A percentile compares a stretch with the other conserved stretches of the same genome.
Conservation (phyloP, 306 rosid species). For the Cicer yamashitae region DNA sequence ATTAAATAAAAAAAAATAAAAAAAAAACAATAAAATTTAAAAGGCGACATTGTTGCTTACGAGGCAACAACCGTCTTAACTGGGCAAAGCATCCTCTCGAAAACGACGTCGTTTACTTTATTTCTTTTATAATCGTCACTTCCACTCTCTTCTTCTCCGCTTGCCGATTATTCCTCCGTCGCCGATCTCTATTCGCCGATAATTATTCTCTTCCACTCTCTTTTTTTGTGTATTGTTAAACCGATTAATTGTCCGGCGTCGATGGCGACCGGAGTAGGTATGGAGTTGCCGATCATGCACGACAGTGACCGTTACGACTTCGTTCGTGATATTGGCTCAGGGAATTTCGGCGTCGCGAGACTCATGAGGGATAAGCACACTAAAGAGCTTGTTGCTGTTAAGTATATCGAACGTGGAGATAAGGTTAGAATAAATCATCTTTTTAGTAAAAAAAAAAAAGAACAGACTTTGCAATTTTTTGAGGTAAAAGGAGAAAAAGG, state of each 20-base stretch:
- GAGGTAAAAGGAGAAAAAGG: neutral
- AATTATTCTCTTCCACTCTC: no score
- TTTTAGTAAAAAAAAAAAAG: neutral
- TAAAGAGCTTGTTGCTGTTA: constrained; percentile 87
- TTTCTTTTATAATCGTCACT: neutral
- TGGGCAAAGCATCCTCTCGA: constrained; percentile 40
- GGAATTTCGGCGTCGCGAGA: constrained; percentile 91
- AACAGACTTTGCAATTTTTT: neutral
- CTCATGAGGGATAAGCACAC: constrained; percentile 87
- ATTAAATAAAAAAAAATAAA: neutral
- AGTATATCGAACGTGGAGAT: constrained; percentile 89
- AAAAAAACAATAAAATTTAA: neutral
- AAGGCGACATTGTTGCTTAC: constrained; percentile 47
- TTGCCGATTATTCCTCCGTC: constrained; percentile 4
- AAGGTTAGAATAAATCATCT: constrained; percentile 56
- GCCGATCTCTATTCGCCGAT: neutral
- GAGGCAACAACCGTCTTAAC: constrained; percentile 39
- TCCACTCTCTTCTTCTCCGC: neutral
- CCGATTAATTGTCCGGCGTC: constrained; percentile 66
- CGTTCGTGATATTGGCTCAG: constrained; percentile 86
- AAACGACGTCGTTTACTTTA: constrained; percentile 48
- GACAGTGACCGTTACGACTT: constrained; percentile 90
- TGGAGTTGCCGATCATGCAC: constrained; percentile 93
- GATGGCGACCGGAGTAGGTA: constrained; percentile 53
- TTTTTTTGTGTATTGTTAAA: no score